A percentile compares a stretch with the other conserved stretches of the same genome.
These are phyloP conservation scores for Lasiosphaeria ovina DNA, from an alignment of 495 filamentous ascomycete genomes.

Conservation along the genomic window DNA sequence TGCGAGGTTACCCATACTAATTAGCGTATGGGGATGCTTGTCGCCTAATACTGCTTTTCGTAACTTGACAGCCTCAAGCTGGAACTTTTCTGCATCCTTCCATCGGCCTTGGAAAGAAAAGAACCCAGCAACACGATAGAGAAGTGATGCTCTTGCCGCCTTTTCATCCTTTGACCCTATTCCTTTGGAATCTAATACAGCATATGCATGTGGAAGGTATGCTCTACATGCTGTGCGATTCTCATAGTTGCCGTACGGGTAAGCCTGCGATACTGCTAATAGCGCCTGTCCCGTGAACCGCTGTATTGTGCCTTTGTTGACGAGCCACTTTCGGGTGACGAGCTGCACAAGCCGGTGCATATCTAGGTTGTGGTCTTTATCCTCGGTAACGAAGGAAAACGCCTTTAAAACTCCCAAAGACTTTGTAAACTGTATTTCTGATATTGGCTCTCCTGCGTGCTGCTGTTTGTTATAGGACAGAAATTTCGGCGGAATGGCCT, in stretches of 20 bases:
- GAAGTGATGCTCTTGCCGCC: not conserved
- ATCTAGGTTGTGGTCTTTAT: conserved; percentile 26
- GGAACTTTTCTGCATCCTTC: conserved; percentile 39
- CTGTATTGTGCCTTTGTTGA: conserved; percentile 21
- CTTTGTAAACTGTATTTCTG: conserved; percentile 28
- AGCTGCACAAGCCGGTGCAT: conserved; percentile 50
- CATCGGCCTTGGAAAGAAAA: conserved; percentile 36
- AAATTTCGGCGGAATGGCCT: conserved; percentile 40
- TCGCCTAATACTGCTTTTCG: too few species aligned
- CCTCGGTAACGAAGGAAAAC: conserved; percentile 39
- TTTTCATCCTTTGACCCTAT: conserved; percentile 1
- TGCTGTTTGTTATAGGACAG: conserved; percentile 26
- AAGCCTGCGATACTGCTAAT: conserved; percentile 27
- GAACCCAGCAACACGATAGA: not conserved
- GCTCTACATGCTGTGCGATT: conserved; percentile 36
- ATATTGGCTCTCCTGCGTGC: not conserved
- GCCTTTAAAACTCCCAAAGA: conserved; percentile 40
- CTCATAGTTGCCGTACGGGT: conserved; percentile 34
- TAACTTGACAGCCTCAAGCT: conserved; percentile 27
- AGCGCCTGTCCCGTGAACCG: conserved; percentile 33
- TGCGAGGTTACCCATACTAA: conserved; percentile 42
- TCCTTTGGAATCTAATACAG: conserved; percentile 18
- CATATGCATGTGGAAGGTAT: conserved; percentile 39
- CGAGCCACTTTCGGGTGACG: conserved; percentile 44
- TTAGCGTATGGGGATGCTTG: conserved; percentile 35